phyloP scores from a whole-genome alignment of 768 basidiomycete species.

The Mycena rebaudengoi region DNA sequence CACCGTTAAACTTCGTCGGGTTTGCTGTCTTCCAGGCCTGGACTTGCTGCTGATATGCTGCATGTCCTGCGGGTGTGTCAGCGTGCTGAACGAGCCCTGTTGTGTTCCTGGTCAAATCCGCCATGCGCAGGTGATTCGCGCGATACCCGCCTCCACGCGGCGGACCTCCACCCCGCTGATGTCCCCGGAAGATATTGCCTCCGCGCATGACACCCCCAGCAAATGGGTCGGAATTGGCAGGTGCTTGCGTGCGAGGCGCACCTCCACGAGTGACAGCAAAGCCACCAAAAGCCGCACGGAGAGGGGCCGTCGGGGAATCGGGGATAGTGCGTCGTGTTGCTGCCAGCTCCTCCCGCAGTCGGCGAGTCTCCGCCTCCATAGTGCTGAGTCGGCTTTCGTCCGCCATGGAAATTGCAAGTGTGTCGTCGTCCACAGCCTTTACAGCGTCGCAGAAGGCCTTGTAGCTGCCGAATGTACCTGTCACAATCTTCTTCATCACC shows the following conservation, averaged over 20 bases:
- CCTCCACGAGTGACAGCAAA: neutral
- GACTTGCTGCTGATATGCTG: neutral
- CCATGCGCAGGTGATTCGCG: slow-evolving; percentile 2
- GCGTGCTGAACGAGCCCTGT: neutral
- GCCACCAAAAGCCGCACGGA: slow-evolving; percentile 3
- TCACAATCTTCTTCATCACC: slow-evolving; percentile 2
- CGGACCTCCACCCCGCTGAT: neutral
- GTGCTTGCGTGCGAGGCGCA: neutral
- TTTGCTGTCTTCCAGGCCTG: slow-evolving; percentile 5
- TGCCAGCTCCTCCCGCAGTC: slow-evolving; percentile 5
- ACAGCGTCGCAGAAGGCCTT: slow-evolving; percentile 9
- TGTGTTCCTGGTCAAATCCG: neutral
- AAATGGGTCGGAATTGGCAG: neutral
- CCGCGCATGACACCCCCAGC: neutral
- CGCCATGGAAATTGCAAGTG: neutral
- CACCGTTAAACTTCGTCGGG: neutral
- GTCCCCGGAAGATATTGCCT: neutral
- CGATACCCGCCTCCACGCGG: neutral
- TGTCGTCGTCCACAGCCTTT: slow-evolving; percentile 12
- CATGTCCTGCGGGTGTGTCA: neutral
- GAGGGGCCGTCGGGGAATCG: slow-evolving; percentile 6
- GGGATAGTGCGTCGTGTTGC: neutral
- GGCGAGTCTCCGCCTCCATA: neutral
- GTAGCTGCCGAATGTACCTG: slow-evolving; percentile 2
- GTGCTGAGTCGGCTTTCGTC: neutral